Evolutionary conservation across 176 grass and related monocot species (phyloP).

Genomic region (Poa annua): DNA sequence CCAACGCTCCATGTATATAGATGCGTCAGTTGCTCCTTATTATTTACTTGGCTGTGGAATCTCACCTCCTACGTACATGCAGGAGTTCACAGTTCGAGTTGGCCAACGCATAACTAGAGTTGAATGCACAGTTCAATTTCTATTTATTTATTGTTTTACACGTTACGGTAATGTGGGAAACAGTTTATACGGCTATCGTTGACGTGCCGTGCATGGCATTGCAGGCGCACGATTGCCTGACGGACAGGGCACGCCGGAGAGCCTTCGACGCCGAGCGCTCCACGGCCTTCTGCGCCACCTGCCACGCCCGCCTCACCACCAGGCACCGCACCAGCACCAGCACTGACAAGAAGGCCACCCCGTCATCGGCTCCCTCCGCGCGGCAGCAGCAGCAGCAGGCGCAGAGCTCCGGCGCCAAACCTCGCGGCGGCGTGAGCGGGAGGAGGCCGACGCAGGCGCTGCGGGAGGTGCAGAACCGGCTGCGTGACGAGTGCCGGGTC

Average conservation of each 20-base stretch:
- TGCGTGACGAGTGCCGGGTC: slow-evolving; percentile 68
- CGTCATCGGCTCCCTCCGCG: neutral
- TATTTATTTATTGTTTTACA: no score
- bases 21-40: neutral
- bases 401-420: neutral
- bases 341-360: neutral
- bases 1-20: neutral
- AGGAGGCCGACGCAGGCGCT: slow-evolving; percentile 34
- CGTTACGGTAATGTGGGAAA: neutral
- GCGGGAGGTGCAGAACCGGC: slow-evolving; percentile 59
- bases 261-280: slow-evolving; percentile 56
- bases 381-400: neutral
- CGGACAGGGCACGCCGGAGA: slow-evolving; percentile 61
- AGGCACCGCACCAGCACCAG: neutral
- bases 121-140: no score
- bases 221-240: slow-evolving; percentile 82
- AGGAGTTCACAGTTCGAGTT: neutral
- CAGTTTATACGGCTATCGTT: neutral
- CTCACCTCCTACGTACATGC: neutral
- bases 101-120: neutral
- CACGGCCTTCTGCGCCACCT: slow-evolving; percentile 64
- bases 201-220: neutral
- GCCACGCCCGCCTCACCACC: slow-evolving; percentile 32
- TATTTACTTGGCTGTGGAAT: neutral
- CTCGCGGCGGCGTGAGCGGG: neutral